Evolutionary conservation across 2,329 filamentous ascomycete species (phyloP).

Genomic region (Aspergillus caelatus): DNA sequence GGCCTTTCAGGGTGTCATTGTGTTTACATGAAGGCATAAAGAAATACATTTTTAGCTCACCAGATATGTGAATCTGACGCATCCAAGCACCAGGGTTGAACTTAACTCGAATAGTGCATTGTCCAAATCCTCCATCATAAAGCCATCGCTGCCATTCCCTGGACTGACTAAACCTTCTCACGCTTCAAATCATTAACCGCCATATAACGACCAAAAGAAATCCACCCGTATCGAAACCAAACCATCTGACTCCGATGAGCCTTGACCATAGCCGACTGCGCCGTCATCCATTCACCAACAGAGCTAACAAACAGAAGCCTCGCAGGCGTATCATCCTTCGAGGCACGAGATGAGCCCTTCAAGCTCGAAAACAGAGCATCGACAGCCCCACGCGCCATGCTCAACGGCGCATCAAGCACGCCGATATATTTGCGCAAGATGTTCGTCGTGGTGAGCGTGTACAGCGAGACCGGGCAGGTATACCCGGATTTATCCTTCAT

Average conservation of each 20-base stretch:
- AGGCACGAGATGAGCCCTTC: slow-evolving; percentile 26
- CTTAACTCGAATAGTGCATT: not conserved
- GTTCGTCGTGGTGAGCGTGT: slow-evolving; percentile 75
- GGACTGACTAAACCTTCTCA: slow-evolving; percentile 49
- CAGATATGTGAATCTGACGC: not conserved
- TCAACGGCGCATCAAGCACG: slow-evolving; percentile 74
- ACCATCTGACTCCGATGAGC: slow-evolving; percentile 96
- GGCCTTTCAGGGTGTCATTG: not conserved
- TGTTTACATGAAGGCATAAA: not conserved
- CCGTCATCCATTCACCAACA: slow-evolving; percentile 64
- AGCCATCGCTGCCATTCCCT: not conserved
- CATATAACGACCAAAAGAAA: slow-evolving; percentile 90
- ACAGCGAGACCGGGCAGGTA: slow-evolving; percentile 76
- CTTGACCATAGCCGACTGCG: slow-evolving; percentile 82
- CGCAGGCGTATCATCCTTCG: slow-evolving; percentile 57
- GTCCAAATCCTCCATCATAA: not conserved
- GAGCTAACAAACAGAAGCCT: slow-evolving; percentile 72
- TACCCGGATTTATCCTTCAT: slow-evolving; percentile 66
- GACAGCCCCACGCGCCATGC: slow-evolving; percentile 62
- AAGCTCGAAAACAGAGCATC: slow-evolving; percentile 28
- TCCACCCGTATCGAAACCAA: slow-evolving; percentile 98
- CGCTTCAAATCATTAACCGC: slow-evolving; percentile 81
- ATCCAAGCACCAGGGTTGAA: not conserved
- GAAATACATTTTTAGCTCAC: not conserved
- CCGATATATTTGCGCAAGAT: slow-evolving; percentile 79